phyloP scores from a whole-genome alignment of 1,284 basidiomycete genomes.

The Pisolithus thermaeus region DNA sequence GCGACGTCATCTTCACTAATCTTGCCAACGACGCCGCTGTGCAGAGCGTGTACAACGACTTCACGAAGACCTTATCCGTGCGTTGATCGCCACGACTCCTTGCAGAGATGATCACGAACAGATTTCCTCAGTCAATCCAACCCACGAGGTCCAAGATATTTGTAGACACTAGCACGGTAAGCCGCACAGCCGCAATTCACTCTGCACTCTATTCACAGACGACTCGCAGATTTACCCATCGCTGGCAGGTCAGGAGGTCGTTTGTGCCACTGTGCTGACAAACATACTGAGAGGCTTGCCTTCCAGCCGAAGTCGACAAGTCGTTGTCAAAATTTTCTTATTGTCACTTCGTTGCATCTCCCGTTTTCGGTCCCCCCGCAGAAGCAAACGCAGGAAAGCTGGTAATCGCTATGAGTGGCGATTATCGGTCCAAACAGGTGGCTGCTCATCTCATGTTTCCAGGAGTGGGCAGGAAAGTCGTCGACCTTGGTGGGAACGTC shows the following conservation, averaged over 20 bases:
- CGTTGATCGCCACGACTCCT: slow-evolving; percentile 2
- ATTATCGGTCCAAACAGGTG: slow-evolving; percentile 81
- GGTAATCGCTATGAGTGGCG: slow-evolving; percentile 75
- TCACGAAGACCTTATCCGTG: slow-evolving; percentile 53
- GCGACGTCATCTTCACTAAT: slow-evolving; percentile 79
- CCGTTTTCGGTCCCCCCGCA: slow-evolving; percentile 73
- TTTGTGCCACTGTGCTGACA: background rate
- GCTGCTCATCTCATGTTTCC: slow-evolving; percentile 73
- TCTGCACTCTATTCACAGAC: slow-evolving; percentile 6
- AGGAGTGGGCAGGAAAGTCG: slow-evolving; percentile 70
- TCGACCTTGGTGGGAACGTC: slow-evolving; percentile 71
- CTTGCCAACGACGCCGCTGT: slow-evolving; percentile 74
- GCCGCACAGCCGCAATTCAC: slow-evolving; percentile 17
- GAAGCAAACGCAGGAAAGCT: slow-evolving; percentile 69
- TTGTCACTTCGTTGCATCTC: slow-evolving; percentile 68
- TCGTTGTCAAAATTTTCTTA: slow-evolving; percentile 58
- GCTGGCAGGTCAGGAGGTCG: slow-evolving; percentile 47
- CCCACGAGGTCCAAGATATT: slow-evolving; percentile 61
- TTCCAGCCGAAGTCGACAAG: slow-evolving; percentile 63
- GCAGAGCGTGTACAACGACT: slow-evolving; percentile 58
- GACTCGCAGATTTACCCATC: slow-evolving; percentile 58
- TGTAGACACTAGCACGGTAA: slow-evolving; percentile 75
- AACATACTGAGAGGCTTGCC: background rate
- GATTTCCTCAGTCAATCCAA: slow-evolving; percentile 31
- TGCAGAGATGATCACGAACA: slow-evolving; percentile 5